Conservation (phyloP, 202 grass and related monocot genomes). For the Cymbopogon flexuosus region DNA sequence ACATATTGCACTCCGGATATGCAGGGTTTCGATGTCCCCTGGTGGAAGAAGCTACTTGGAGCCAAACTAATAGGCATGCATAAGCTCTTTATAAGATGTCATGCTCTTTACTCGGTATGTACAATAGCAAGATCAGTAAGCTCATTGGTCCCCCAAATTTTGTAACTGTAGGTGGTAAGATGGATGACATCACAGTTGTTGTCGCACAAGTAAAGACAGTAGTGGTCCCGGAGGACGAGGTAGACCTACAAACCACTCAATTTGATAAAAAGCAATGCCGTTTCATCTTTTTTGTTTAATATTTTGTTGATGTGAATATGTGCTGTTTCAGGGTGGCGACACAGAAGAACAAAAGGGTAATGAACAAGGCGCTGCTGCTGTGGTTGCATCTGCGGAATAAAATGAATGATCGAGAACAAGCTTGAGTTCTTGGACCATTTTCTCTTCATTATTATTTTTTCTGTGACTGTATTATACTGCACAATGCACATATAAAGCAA, state of each 20-base stretch:
- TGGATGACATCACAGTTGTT: constrained; percentile 89
- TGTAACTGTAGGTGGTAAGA: constrained; percentile 70
- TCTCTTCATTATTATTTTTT: background rate
- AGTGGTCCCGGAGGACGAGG: constrained; percentile 36
- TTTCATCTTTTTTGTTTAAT: background rate
- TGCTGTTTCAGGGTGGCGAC: background rate
- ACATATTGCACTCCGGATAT: constrained; percentile 22
- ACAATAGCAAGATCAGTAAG: background rate
- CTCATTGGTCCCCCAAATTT: background rate
- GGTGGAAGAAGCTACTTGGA: constrained; percentile 79
- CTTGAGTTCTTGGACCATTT: background rate
- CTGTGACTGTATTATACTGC: background rate
- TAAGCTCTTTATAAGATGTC: background rate
- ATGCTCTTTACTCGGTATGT: background rate
- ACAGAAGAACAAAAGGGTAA: background rate
- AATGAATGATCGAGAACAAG: constrained; percentile 13
- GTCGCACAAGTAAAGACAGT: constrained; percentile 53
- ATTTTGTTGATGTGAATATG: background rate
- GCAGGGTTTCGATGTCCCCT: constrained; percentile 80
- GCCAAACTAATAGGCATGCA: constrained; percentile 65
- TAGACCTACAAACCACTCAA: background rate
- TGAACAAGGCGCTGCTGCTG: background rate
- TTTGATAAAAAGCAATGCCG: background rate
- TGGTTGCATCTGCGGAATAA: background rate
- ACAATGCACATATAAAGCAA: background rate